Conservation (phyloP, 768 basidiomycete genomes). For the Mrakia hoshinonis region DNA sequence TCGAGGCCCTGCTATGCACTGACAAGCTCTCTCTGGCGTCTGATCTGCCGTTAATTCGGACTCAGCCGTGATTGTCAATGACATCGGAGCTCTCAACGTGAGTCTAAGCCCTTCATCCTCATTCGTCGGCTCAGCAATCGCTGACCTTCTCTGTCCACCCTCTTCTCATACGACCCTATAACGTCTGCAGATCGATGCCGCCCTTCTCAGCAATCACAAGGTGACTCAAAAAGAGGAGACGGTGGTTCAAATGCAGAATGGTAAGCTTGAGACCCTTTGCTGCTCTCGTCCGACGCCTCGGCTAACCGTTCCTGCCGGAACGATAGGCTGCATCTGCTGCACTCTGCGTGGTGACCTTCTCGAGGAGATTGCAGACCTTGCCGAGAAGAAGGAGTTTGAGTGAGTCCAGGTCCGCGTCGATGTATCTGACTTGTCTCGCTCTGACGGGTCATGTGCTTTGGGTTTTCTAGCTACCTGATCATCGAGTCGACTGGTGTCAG, state of each 20-base stretch:
- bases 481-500: constrained; percentile 40
- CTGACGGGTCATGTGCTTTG: neutral
- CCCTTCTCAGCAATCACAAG: constrained; percentile 36
- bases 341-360: constrained; percentile 40
- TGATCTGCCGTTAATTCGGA: neutral
- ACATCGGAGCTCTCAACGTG: constrained; percentile 39
- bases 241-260: constrained; percentile 40
- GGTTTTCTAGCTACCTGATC: constrained; percentile 35
- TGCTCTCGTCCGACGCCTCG: neutral
- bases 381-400: constrained; percentile 36
- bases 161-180: neutral
- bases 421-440: neutral
- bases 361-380: constrained; percentile 39
- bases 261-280: constrained; percentile 20
- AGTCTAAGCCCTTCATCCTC: constrained; percentile 4
- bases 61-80: constrained; percentile 39
- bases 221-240: constrained; percentile 37
- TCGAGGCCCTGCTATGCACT: too few relatives aligned
- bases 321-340: constrained; percentile 40
- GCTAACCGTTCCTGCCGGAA: neutral
- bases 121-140: too few relatives aligned
- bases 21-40: neutral
- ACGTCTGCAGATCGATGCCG: constrained; percentile 35
- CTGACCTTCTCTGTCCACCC: neutral
- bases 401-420: neutral